Base-by-base conservation (phyloP, 2,329 filamentous ascomycete species). In the Rosellinia necatrix region DNA sequence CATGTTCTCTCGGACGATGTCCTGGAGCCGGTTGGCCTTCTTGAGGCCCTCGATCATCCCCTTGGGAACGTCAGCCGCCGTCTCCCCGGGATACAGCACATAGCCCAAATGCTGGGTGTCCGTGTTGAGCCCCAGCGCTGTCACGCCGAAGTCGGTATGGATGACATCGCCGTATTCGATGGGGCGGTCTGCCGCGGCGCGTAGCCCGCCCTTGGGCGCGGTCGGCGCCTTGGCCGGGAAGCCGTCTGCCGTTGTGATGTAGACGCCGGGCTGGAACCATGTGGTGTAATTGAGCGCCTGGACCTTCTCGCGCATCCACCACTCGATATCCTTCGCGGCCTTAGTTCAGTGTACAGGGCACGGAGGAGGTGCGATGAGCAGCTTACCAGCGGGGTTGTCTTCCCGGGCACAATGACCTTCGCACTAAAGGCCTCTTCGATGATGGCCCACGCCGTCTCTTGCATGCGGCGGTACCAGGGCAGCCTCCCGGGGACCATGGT, bases 61-160 rank as follows among this genome's bases (percentile, higher is more conserved):
- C 43, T 66, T 54, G 1, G 78, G 78, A 2, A 81, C 71, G 37
- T 77, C 74, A 1, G 66, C 65, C 34, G 73, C 72, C 7, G 72
- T 73, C 64, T 78, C 70, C 15, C 70, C 75, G 0, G 78, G 78
- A 4, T 68, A 65, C 13, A 81, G 70, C 12, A 81, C 78, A 55
- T 81, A 81, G 0, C 71, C 78, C 3, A 81, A 65, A 42, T 81
- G 78, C 66, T 81, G 78, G 1, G 78, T 81, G 53, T 79, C 77
- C 1, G 78, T 80, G 57, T 79, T 79, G 58, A 80, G 65, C 1
- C 77, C 76, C 53, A 80, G 63, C 1, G 76, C 77, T 5, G 76
- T 75, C 24, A 79, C 70, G 30, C 77, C 78, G 59, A 81, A 80
- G 59, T 81, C 78, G 2, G 78, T 76, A 53, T 81, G 78, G 32